Conservation (phyloP, 305 asterid species). For the Stenogyne calaminthoides region DNA sequence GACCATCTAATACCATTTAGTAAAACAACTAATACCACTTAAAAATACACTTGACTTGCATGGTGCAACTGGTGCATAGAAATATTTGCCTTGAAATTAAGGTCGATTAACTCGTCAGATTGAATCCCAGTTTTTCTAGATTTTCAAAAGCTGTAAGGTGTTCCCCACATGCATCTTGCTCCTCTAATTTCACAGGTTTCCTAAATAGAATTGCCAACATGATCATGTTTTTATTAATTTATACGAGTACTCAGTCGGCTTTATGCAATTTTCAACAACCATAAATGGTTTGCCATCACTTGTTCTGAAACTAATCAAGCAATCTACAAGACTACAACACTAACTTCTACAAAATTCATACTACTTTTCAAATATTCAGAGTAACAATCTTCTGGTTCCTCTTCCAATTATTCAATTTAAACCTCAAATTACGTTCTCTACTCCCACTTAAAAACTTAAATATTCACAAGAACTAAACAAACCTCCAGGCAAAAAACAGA, state of each 20-base stretch:
- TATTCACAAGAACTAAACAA: constrained; percentile 19
- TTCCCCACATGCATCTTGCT: constrained; percentile 14
- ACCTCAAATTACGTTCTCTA: background rate
- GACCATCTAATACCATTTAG: too few relatives aligned
- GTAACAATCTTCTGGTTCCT: constrained; percentile 11
- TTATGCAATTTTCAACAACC: constrained; percentile 12
- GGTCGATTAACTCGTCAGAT: background rate
- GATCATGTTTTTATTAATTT: background rate
- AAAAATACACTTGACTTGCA: too few relatives aligned
- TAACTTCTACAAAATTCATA: too few relatives aligned
- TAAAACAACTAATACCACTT: too few relatives aligned
- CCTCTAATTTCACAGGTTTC: constrained; percentile 22
- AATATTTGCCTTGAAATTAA: constrained; percentile 1
- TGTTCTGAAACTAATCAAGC: background rate
- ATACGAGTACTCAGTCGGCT: background rate
- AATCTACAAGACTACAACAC: constrained; percentile 10
- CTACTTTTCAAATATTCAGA: constrained; percentile 12
- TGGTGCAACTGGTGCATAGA: too few relatives aligned
- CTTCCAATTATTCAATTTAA: constrained; percentile 13
- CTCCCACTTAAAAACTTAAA: background rate
- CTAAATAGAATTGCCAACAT: constrained; percentile 6
- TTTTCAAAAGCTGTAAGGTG: constrained; percentile 11
- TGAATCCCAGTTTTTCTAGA: constrained; percentile 3
- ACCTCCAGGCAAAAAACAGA: constrained; percentile 14
- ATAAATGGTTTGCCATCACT: constrained; percentile 3